These are phyloP conservation scores for Talaromyces ruber DNA, from an alignment of 495 filamentous ascomycete species.

Conservation along the genomic window DNA sequence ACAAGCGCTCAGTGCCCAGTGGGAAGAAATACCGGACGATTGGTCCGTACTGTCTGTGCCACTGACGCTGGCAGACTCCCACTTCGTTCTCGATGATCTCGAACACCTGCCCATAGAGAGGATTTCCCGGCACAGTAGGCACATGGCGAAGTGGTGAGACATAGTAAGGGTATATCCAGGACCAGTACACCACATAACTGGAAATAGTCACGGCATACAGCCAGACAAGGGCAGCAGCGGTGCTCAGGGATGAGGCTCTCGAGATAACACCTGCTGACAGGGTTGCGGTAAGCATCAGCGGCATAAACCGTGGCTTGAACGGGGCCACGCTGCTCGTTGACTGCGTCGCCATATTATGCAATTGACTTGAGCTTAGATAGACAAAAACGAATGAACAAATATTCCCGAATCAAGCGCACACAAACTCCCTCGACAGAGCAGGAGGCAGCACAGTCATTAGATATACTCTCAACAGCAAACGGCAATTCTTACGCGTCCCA, in stretches of 20 bases:
- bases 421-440: not conserved
- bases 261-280: slow-evolving; percentile 2
- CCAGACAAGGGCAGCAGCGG: slow-evolving; percentile 3
- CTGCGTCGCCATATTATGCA: slow-evolving; percentile 1
- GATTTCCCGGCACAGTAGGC: slow-evolving; percentile 32
- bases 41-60: slow-evolving; percentile 30
- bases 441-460: not conserved
- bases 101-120: slow-evolving; percentile 33
- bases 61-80: slow-evolving; percentile 29
- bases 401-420: not conserved
- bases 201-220: not conserved
- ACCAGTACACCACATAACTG: slow-evolving; percentile 24
- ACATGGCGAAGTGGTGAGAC: slow-evolving; percentile 33
- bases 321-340: not conserved
- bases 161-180: slow-evolving; percentile 33
- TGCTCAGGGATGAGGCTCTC: not conserved
- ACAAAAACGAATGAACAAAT: not conserved
- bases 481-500: not conserved
- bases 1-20: slow-evolving; percentile 33
- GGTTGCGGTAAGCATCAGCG: slow-evolving; percentile 4
- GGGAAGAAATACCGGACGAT: slow-evolving; percentile 39
- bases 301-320: slow-evolving; percentile 6
- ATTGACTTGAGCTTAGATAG: not conserved
- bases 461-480: not conserved
- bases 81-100: slow-evolving; percentile 28